Evolutionary conservation across 768 basidiomycete species (phyloP).

Genomic region (Kwoniella pini): DNA sequence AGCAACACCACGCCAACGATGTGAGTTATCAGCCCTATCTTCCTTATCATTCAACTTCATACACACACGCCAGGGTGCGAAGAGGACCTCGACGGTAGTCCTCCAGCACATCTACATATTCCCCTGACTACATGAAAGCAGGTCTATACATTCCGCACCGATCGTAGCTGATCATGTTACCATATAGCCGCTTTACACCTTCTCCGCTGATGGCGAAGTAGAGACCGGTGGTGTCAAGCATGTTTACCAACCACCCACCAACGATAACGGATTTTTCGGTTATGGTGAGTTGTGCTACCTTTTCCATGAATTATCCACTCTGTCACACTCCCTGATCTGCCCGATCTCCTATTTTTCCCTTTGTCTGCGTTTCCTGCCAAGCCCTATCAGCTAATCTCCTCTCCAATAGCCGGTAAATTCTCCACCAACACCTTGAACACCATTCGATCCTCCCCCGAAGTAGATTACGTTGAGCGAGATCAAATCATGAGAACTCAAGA

Average conservation of each 20-base stretch:
- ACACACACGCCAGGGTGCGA: background rate
- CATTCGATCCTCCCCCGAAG: slow-evolving; percentile 81
- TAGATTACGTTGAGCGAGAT: slow-evolving; percentile 89
- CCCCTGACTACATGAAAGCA: too few relatives aligned
- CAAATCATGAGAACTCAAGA: slow-evolving; percentile 82
- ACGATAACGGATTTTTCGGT: slow-evolving; percentile 64
- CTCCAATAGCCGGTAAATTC: slow-evolving; percentile 66
- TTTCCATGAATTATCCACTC: too few relatives aligned
- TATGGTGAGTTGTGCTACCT: slow-evolving; percentile 53
- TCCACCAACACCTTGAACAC: slow-evolving; percentile 67
- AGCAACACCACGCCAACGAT: slow-evolving; percentile 63
- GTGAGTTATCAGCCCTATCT: slow-evolving; percentile 34
- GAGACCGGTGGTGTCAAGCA: slow-evolving; percentile 59
- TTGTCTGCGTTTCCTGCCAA: too few relatives aligned
- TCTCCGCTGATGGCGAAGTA: slow-evolving; percentile 31
- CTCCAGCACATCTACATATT: background rate
- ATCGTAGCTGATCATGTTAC: background rate
- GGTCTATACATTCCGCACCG: too few relatives aligned
- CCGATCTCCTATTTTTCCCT: too few relatives aligned
- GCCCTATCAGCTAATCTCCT: background rate
- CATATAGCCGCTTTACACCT: slow-evolving; percentile 39
- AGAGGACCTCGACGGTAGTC: slow-evolving; percentile 4
- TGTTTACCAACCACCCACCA: slow-evolving; percentile 68
- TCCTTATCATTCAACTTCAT: slow-evolving; percentile 5
- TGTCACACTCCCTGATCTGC: too few relatives aligned